Conservation (phyloP, 495 filamentous ascomycete species). For the Lindgomyces ingoldianus region DNA sequence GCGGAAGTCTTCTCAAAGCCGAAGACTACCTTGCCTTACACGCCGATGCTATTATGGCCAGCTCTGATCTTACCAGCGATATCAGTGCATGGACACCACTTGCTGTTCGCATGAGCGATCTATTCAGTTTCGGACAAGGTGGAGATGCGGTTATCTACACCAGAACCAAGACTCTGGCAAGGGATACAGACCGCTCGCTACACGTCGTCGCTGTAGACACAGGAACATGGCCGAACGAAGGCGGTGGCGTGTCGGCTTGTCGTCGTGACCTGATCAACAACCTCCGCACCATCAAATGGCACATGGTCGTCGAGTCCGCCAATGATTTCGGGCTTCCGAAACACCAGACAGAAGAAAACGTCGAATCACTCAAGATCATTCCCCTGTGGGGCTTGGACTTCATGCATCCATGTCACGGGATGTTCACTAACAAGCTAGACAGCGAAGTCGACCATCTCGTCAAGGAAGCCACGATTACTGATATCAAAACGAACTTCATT, state of each 20-base stretch:
- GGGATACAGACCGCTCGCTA: conserved; percentile 57
- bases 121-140: conserved; percentile 66
- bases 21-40: conserved; percentile 58
- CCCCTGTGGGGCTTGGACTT: conserved; percentile 69
- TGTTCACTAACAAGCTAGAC: conserved; percentile 64
- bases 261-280: conserved; percentile 69
- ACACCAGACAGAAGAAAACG: conserved; percentile 66
- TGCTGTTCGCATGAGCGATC: conserved; percentile 63
- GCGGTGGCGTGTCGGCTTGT: conserved; percentile 67
- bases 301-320: conserved; percentile 66
- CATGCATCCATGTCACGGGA: conserved; percentile 61
- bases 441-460: conserved; percentile 59
- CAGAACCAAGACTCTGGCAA: conserved; percentile 45
- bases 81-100: conserved; percentile 61
- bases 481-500: conserved; percentile 63
- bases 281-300: conserved; percentile 62
- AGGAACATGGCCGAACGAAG: conserved; percentile 67
- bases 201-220: conserved; percentile 66
- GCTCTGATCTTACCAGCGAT: conserved; percentile 61
- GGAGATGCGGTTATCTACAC: conserved; percentile 57
- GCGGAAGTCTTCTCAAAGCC: conserved; percentile 55
- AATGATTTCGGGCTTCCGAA: conserved; percentile 68
- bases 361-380: conserved; percentile 65
- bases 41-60: conserved; percentile 61
- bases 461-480: conserved; percentile 54